Conservation (phyloP, 2,329 filamentous ascomycete genomes). For the Trichoderma cornu-damae region DNA sequence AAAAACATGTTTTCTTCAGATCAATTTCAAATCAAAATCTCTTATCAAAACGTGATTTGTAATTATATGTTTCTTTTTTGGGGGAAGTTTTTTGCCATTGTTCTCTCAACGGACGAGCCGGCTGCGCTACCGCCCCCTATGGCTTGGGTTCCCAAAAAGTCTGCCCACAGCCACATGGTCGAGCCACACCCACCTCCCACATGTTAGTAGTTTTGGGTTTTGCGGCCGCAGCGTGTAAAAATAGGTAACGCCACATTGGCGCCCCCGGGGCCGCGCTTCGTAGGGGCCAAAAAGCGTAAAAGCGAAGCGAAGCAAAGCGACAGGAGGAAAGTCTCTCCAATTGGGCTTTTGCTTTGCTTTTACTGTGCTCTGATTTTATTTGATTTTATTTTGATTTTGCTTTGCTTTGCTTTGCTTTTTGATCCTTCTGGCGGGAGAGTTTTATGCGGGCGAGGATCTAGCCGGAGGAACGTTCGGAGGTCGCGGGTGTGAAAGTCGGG, state of each 20-base stretch:
- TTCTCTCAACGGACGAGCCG: not conserved
- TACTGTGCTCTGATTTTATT: no score
- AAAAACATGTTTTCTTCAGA: not conserved
- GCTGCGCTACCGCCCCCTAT: conserved; percentile 1
- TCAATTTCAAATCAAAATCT: not conserved
- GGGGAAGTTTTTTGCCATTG: no score
- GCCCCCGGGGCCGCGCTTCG: not conserved
- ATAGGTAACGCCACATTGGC: conserved; percentile 11
- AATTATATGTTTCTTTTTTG: not conserved
- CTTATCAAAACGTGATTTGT: not conserved
- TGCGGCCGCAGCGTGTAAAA: conserved; percentile 13
- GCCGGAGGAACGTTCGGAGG: not conserved
- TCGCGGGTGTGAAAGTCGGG: no score
- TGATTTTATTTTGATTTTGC: no score
- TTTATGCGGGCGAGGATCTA: conserved; percentile 3
- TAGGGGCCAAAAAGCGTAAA: no score
- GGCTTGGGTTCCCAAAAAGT: not conserved
- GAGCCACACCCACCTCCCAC: not conserved
- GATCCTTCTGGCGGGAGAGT: not conserved
- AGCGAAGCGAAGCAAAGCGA: conserved; percentile 11
- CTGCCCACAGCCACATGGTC: conserved; percentile 6
- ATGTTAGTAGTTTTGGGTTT: not conserved
- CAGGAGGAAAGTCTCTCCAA: no score
- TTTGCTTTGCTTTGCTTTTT: not conserved
- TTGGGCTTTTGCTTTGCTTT: no score